Evolutionary conservation across 352 stramenopile species (phyloP).

Genomic region (Albugo candida): DNA sequence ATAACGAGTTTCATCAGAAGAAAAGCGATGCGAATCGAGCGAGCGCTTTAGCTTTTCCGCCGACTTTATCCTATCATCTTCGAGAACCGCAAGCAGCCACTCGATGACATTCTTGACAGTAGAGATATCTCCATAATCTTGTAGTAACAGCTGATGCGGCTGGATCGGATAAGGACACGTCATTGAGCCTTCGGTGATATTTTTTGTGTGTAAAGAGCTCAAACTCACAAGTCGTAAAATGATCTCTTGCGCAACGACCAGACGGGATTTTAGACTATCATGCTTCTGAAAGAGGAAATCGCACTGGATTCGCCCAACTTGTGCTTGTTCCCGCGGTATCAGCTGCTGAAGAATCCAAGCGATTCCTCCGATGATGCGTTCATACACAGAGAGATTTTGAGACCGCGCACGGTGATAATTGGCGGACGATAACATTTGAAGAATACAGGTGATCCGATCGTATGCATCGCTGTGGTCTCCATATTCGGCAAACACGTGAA

Average conservation of each 20-base stretch:
- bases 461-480: no score
- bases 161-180: slow-evolving; percentile 20
- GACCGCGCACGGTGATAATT: background rate
- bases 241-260: slow-evolving; percentile 44
- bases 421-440: no score
- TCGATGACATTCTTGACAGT: slow-evolving; percentile 23
- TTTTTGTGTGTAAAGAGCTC: no score
- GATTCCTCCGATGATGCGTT: slow-evolving; percentile 33
- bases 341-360: slow-evolving; percentile 40
- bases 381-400: slow-evolving; percentile 12
- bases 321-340: slow-evolving; percentile 23
- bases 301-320: slow-evolving; percentile 30
- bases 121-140: slow-evolving; percentile 54
- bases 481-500: no score
- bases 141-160: slow-evolving; percentile 52
- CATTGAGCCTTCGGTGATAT: background rate
- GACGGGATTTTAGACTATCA: slow-evolving; percentile 37
- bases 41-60: background rate
- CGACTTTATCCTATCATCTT: background rate
- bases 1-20: background rate
- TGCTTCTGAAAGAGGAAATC: slow-evolving; percentile 42
- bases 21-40: background rate
- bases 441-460: no score
- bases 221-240: slow-evolving; percentile 23
- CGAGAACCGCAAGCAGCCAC: slow-evolving; percentile 29